Base-by-base conservation (phyloP, 768 basidiomycete genomes). In the Kwoniella heveanensis region DNA sequence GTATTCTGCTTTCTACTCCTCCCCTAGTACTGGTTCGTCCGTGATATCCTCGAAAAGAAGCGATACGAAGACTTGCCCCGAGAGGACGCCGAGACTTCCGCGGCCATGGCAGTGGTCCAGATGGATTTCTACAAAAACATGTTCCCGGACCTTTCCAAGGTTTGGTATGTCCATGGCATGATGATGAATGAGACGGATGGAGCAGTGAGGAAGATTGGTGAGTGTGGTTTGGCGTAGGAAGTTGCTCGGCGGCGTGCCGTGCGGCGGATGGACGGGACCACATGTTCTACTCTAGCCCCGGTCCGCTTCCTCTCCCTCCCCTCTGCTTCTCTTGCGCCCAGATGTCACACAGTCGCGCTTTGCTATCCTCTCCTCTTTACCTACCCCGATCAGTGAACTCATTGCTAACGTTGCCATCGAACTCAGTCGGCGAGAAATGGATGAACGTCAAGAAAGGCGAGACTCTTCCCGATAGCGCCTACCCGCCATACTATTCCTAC, bases 111-210 rank as follows among this genome's bases (percentile, higher is more conserved):
- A 10, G 48, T 49, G 6, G 48, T 49, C 10, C 48, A 49, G 5
- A 49, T 49, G 48, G 48, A 49, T 49, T 49, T 49, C 48, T 49
- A 49, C 48, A 49, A 49, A 22, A 49, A 49, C 22, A 49, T 49
- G 48, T 24, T 49, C 21, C 48, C 48, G 22, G 48, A 49, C 22
- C 22, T 49, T 4, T 26, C 21, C 5, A 49, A 49, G 22, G 48
- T 49, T 3, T 49, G 48, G 48, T 49, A 49, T 26, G 48, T 49
- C 22, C 48, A 49, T 49, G 48, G 48, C 22, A 49, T 49, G 48
- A 49, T 49, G 48, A 49, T 49, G 48, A 49, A 49, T 49, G 48
- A 49, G 22, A 49, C 48, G 22, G 48, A 49, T 17, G 48, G 48
- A 19, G 48, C 48, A 24, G 48, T 49, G 5, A 49, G 48, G 48